Evolutionary conservation across 495 filamentous ascomycete species (phyloP).

Genomic region (Sabuloglossum arenarium): DNA sequence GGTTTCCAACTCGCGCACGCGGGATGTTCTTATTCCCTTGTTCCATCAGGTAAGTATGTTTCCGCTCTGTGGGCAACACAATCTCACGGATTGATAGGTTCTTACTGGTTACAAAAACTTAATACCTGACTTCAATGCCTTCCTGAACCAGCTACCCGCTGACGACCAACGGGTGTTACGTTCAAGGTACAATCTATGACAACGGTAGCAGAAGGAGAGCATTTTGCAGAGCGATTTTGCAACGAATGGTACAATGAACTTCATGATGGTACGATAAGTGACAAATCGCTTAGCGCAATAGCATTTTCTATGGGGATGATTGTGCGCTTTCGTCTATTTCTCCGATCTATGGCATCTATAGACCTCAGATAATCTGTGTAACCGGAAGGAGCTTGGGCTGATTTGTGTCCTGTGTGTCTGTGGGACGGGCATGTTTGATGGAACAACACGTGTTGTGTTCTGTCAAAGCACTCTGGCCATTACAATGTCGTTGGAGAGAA

Average conservation of each 20-base stretch:
- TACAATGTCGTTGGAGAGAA: neutral
- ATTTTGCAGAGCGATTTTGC: neutral
- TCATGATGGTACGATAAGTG: neutral
- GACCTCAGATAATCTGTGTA: constrained; percentile 3
- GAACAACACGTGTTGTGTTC: neutral
- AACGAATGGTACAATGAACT: neutral
- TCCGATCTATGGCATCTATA: constrained; percentile 1
- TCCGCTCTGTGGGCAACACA: constrained; percentile 6
- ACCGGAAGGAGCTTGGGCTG: neutral
- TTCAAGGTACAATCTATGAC: constrained; percentile 22
- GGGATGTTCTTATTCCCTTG: constrained; percentile 27
- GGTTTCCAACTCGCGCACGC: constrained; percentile 22
- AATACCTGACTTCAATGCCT: constrained; percentile 68
- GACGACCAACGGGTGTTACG: constrained; percentile 36
- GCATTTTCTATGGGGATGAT: neutral
- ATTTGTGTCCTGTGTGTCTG: too few species aligned
- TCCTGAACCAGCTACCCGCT: constrained; percentile 45
- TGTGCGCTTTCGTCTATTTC: neutral
- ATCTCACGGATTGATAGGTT: constrained; percentile 28
- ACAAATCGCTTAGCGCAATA: constrained; percentile 2
- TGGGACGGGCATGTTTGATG: neutral
- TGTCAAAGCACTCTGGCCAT: neutral
- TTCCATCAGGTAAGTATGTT: constrained; percentile 28
- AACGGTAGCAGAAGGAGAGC: neutral
- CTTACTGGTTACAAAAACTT: constrained; percentile 64